Percentiles rank a stretch among this genome's conserved stretches.
Conservation (phyloP, 2,329 filamentous ascomycete species). For the Nemania abortiva region DNA sequence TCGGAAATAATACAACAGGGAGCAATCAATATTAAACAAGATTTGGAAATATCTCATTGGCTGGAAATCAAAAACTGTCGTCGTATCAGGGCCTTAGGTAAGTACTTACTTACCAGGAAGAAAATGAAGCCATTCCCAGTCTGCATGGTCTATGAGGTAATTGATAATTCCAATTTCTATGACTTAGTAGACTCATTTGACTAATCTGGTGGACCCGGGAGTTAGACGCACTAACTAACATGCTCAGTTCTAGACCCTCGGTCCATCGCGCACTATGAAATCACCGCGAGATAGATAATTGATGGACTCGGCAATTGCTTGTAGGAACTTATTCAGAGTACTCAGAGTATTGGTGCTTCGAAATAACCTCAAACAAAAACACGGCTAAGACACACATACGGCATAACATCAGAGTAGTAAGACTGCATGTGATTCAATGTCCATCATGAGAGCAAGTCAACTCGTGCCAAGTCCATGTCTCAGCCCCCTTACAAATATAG, state of each 20-base stretch:
- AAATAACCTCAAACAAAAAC: not conserved
- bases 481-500: slow-evolving; percentile 6
- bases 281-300: not conserved
- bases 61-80: not conserved
- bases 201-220: not conserved
- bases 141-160: not conserved
- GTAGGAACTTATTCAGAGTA: not conserved
- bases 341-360: not conserved
- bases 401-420: not conserved
- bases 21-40: not conserved
- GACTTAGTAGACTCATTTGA: too few relatives aligned
- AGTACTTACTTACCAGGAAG: not conserved
- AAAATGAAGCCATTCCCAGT: slow-evolving; percentile 5
- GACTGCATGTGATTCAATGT: not conserved
- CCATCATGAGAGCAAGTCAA: not conserved
- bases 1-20: not conserved
- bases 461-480: not conserved
- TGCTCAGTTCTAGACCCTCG: not conserved
- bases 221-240: not conserved
- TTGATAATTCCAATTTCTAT: slow-evolving; percentile 6
- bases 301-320: not conserved
- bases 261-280: not conserved
- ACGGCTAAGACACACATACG: not conserved
- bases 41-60: not conserved
- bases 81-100: not conserved